Percentiles rank a stretch among this genome's conserved stretches.
Conservation (phyloP, 2,329 filamentous ascomycete genomes). For the Diaporthe aspalathi region DNA sequence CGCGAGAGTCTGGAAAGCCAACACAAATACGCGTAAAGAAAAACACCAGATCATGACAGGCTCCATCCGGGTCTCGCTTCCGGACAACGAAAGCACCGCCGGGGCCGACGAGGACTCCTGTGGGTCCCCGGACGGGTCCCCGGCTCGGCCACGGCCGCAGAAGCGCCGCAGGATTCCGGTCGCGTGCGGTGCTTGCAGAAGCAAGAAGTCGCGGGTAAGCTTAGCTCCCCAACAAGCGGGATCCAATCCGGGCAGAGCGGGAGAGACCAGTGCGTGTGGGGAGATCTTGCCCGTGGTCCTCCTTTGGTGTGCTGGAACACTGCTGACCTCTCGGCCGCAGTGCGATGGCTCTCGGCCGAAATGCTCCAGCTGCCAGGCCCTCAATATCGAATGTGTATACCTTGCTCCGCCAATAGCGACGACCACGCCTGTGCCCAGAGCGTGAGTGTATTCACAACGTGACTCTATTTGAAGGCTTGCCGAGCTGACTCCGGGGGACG, state of each 20-base stretch:
- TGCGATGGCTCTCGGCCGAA: conserved; percentile 39
- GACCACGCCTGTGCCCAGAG: conserved; percentile 37
- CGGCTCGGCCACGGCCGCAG: conserved; percentile 30
- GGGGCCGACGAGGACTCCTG: conserved; percentile 18
- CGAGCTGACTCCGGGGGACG: neutral
- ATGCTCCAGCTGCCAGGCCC: conserved; percentile 36
- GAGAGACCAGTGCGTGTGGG: too few relatives aligned
- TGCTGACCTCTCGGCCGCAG: conserved; percentile 31
- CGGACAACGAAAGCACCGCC: conserved; percentile 25
- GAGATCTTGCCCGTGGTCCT: neutral
- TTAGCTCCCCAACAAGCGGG: too few relatives aligned
- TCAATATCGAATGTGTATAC: conserved; percentile 38
- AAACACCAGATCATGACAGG: conserved; percentile 30
- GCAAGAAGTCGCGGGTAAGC: conserved; percentile 38
- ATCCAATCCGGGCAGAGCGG: neutral
- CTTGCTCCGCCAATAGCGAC: conserved; percentile 36
- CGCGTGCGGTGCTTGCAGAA: conserved; percentile 38
- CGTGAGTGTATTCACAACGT: conserved; percentile 9
- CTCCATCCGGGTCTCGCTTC: conserved; percentile 37
- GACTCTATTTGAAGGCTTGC: too few relatives aligned
- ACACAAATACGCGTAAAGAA: conserved; percentile 30
- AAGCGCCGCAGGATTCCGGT: conserved; percentile 38
- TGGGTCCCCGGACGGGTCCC: neutral
- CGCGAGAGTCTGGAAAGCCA: neutral
- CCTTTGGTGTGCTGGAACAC: neutral